Evolutionary conservation across 192 early-diverging fungal genomes (phyloP), one percentile per base, ranked within the genome.

Genomic region (Gaertneriomyces sp.): DNA sequence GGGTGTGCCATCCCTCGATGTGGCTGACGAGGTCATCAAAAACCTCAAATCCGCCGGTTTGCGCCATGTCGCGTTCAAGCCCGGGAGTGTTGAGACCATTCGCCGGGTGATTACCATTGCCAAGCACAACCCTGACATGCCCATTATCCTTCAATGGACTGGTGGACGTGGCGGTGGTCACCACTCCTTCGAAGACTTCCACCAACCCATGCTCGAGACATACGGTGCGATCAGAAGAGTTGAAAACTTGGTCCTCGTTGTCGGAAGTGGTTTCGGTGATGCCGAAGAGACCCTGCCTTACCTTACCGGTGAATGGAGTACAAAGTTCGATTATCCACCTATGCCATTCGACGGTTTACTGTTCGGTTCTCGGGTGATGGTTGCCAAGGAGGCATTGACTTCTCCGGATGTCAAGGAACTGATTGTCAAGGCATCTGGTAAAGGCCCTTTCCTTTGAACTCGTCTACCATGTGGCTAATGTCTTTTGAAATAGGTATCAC

Each of bases 301-400:
- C 77, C 69, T 98, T 38, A 91, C 93, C 60, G 95, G 95, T 67
- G 90, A 98, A 47, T 98, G 95, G 95, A 83, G 86, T 66, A 61
- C 73, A 33, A 71, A 78, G 52, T 91, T 87, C 67, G 92, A 87
- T 53, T 85, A 84, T 60, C 87, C 92, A 8, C 88, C 93, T 44
- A 98, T 98, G 95, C 95, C 95, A 3, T 90, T 93, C 69, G 95
- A 98, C 69, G 95, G 93, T 76, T 78, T 96, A 38, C 76, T 98
- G 57, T 88, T 98, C 60, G 95, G 91, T n/a, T 96, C 93, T n/a
- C 90, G 91, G 61, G 84, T 96, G 57, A 93, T 98, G 92, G 92
- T 93, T 41, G 89, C 94, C 51, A 89, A 91, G 71, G 94, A 98
- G 75, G 86, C 85, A 47, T 73, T 83, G 43, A 88, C 93, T 3